Conservation (phyloP, 805 yeast species). For the Ascoidea asiatica region DNA sequence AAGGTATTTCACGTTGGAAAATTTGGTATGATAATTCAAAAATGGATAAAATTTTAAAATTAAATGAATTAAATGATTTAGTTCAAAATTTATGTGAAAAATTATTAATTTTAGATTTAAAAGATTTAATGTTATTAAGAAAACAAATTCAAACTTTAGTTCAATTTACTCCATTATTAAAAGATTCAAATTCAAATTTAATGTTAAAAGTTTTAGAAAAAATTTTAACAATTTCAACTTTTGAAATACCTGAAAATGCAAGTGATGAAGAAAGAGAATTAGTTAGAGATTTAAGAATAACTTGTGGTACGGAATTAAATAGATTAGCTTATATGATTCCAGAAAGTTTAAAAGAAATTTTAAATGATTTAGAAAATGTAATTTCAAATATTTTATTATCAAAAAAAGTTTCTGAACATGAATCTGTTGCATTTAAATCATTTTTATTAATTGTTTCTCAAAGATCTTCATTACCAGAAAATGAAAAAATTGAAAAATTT, state of each 20-base stretch:
- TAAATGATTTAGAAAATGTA: conserved; percentile 71
- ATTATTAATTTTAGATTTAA: conserved; percentile 58
- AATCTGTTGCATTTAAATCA: conserved; percentile 85
- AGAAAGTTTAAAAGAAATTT: conserved; percentile 68
- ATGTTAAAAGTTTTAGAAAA: conserved; percentile 80
- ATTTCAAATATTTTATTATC: conserved; percentile 57
- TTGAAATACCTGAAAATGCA: conserved; percentile 44
- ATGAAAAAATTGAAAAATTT: conserved; percentile 51
- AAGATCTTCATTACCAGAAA: conserved; percentile 60
- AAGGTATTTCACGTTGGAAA: conserved; percentile 93
- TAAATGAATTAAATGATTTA: conserved; percentile 34
- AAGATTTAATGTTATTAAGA: conserved; percentile 70
- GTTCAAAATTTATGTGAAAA: conserved; percentile 64
- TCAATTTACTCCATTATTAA: conserved; percentile 82
- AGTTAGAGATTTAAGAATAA: conserved; percentile 75
- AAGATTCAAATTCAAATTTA: conserved; percentile 30
- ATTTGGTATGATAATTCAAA: conserved; percentile 62
- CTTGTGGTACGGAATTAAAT: conserved; percentile 90
- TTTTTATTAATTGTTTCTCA: conserved; percentile 86
- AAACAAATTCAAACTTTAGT: conserved; percentile 87
- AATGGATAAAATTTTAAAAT: conserved; percentile 35
- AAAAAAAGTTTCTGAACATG: conserved; percentile 73
- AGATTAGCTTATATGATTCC: conserved; percentile 93
- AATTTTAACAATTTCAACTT: conserved; percentile 74
- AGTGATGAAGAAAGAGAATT: conserved; percentile 68